Conservation (phyloP, 495 filamentous ascomycete genomes). For the Entonaema liquescens region DNA sequence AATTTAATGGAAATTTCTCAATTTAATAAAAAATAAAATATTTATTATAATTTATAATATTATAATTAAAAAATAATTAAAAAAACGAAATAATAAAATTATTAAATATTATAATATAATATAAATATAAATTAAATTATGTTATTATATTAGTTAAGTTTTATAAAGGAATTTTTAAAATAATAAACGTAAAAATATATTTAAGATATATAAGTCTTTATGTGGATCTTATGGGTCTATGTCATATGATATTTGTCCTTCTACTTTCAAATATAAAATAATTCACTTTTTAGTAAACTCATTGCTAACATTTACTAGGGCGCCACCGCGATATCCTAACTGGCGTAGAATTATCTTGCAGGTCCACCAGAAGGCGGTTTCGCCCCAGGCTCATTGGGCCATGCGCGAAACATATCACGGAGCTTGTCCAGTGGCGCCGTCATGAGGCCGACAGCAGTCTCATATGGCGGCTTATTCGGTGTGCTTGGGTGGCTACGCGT, state of each 20-base stretch:
- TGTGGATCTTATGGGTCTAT: too few species aligned
- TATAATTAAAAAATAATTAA: too few species aligned
- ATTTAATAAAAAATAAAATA: too few species aligned
- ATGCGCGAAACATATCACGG: constrained; percentile 48
- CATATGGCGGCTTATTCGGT: constrained; percentile 60
- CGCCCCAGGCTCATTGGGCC: constrained; percentile 20
- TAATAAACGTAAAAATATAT: too few species aligned
- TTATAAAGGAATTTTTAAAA: too few species aligned
- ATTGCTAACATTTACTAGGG: not conserved
- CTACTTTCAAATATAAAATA: not conserved
- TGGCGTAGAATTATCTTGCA: constrained; percentile 11
- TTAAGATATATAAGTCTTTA: too few species aligned
- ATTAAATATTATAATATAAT: too few species aligned
- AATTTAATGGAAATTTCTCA: too few species aligned
- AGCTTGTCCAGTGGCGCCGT: constrained; percentile 62
- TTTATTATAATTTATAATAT: too few species aligned
- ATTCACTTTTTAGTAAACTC: not conserved
- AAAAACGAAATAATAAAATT: too few species aligned
- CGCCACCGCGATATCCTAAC: not conserved
- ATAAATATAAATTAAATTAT: too few species aligned
- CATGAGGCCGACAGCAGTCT: constrained; percentile 59
- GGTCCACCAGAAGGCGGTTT: constrained; percentile 22
- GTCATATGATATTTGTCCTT: not conserved
- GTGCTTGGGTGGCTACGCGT: constrained; percentile 64
- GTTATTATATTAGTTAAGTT: too few species aligned